Conservation (phyloP, 768 basidiomycete genomes). For the Lactarius akahatsu region DNA sequence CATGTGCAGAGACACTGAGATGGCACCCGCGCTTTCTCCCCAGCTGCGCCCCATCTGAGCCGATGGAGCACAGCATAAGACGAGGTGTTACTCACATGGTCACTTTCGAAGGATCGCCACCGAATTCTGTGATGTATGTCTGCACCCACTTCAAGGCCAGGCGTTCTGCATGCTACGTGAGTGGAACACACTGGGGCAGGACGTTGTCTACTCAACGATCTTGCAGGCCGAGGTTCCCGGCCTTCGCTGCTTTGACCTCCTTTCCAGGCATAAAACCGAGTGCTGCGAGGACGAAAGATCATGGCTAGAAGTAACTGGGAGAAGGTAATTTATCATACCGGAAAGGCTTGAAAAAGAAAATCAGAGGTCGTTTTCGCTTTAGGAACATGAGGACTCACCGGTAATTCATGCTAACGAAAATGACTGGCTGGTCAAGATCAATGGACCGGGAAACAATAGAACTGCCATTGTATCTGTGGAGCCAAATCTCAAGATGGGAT, state of each 20-base stretch:
- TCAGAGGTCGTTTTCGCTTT: neutral
- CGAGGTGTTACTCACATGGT: constrained; percentile 44
- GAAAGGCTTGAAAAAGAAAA: constrained; percentile 19
- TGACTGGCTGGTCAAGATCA: constrained; percentile 29
- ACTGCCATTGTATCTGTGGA: constrained; percentile 30
- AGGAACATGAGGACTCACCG: constrained; percentile 20
- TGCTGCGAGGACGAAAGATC: constrained; percentile 29
- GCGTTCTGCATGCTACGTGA: constrained; percentile 43
- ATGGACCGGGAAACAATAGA: constrained; percentile 31
- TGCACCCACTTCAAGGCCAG: constrained; percentile 64
- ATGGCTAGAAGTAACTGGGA: neutral
- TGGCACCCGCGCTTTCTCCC: constrained; percentile 59
- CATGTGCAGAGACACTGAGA: constrained; percentile 46
- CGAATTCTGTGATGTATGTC: constrained; percentile 61
- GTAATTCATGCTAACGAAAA: constrained; percentile 35
- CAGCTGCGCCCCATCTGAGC: constrained; percentile 35
- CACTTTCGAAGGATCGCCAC: constrained; percentile 62
- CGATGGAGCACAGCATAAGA: constrained; percentile 11
- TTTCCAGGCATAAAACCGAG: constrained; percentile 54
- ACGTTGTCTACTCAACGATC: constrained; percentile 48
- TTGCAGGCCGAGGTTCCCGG: constrained; percentile 66
- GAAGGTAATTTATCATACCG: constrained; percentile 6
- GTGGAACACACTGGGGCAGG: neutral
- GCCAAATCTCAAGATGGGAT: neutral
- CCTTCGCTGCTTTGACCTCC: constrained; percentile 51